Evolutionary conservation across 257 asterid species (phyloP), one percentile per base, ranked within the genome.

Genomic region (Gynochthodes officinalis): DNA sequence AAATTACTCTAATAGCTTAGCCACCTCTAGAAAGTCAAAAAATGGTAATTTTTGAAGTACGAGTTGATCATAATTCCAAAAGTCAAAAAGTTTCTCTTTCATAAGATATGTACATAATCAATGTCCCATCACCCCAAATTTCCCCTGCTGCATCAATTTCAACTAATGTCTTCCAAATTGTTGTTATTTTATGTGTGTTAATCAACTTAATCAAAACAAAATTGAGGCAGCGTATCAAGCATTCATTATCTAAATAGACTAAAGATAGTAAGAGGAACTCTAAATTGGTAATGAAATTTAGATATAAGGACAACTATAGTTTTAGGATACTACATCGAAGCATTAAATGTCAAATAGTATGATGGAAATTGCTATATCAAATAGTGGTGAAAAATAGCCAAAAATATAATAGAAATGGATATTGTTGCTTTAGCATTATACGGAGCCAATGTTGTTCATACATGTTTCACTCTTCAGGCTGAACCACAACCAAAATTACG

Each of bases 401-500:
- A 4, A 12, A 1, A 53, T 60, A 49, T 18, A 48, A 42, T n/a
- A 1, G 44, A 73, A 28, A 73, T 58, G 96, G 97, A 93, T 93
- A 93, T 90, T 64, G 86, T 82, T 90, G 92, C 80, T 80, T 86
- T 76, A 90, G 73, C 30, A 82, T 81, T 4, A 86, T 76, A 70
- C 78, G 88, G 62, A 93, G 87, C 96, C 98, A 93, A 81, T 86
- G 96, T 61, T 90, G 97, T 77, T 93, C 98, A 43, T 93, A 93
- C 98, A 93, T 92, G 82, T 92, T 92, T 43, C 96, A 85, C 54
- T 90, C 98, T 81, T 90, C 96, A 65, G 88, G 44, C 84, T 90
- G 98, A 71, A 90, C 95, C 79, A 90, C 96, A 43, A 87, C 60
- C 96, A 92, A 57, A 81, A 92, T 83, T 32, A 90, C 84, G 79